phyloP scores from a whole-genome alignment of 305 asterid species.

The Solanum hybrid region DNA sequence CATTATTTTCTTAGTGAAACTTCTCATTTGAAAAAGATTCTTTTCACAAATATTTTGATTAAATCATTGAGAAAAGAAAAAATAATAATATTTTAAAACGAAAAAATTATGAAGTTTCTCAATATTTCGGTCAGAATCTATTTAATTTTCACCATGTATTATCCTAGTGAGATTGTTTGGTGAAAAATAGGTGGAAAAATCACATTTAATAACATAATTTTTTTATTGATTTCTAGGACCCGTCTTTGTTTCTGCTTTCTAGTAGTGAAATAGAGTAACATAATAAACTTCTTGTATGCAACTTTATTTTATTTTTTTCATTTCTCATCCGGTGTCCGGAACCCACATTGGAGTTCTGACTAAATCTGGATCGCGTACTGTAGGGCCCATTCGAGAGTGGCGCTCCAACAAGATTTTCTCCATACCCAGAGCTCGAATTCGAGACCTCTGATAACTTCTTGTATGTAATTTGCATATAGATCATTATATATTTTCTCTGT shows the following conservation, averaged over 20 bases:
- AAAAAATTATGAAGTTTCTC: not conserved
- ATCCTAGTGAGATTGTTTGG: not conserved
- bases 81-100: not conserved
- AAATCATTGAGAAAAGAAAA: not conserved
- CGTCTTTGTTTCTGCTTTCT: not conserved
- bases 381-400: not conserved
- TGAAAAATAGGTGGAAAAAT: not conserved
- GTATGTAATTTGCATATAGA: not conserved
- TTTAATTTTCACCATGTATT: not conserved
- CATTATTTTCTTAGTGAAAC: not conserved
- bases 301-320: not conserved
- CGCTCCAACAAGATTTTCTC: not conserved
- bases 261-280: not conserved
- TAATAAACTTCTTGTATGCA: not conserved
- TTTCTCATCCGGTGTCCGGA: no score
- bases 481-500: not conserved
- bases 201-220: not conserved
- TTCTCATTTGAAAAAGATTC: not conserved
- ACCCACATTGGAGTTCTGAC: not conserved
- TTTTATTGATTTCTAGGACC: not conserved
- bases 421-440: not conserved
- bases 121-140: not conserved
- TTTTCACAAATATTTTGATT: not conserved
- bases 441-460: not conserved
- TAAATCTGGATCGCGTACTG: no score